A percentile compares a stretch with the other conserved stretches of the same genome.
These are phyloP conservation scores for Pyropia yezoensis DNA, from an alignment of 23 red algal genomes.

Conservation along the genomic window DNA sequence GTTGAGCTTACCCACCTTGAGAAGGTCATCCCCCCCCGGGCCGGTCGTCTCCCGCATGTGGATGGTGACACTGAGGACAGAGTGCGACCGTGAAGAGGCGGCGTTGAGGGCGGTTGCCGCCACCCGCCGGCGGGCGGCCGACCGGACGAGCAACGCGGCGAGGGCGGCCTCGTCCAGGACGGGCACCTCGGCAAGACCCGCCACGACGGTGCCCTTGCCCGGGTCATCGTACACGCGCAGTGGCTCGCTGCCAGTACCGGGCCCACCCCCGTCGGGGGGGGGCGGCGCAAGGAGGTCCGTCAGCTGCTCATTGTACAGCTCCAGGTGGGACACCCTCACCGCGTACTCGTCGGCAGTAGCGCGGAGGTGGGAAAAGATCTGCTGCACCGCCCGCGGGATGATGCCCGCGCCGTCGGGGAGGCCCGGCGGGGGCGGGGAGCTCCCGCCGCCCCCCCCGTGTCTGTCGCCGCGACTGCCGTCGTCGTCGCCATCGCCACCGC, in stretches of 20 bases:
- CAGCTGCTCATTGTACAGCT: slow-evolving; percentile 98
- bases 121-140: slow-evolving; percentile 58
- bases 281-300: slow-evolving; percentile 76
- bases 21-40: slow-evolving; percentile 89
- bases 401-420: slow-evolving; percentile 74
- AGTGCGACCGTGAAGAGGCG: slow-evolving; percentile 96
- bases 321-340: slow-evolving; percentile 84
- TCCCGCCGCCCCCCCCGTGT: too few species aligned
- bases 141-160: slow-evolving; percentile 75
- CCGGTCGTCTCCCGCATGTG: slow-evolving; percentile 83
- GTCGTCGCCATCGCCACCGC: not conserved
- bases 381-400: slow-evolving; percentile 75
- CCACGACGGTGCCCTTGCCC: slow-evolving; percentile 81
- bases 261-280: slow-evolving; percentile 13
- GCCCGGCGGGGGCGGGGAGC: not conserved
- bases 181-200: slow-evolving; percentile 80
- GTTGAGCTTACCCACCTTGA: slow-evolving; percentile 98
- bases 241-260: slow-evolving; percentile 4
- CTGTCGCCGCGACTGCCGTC: too few species aligned
- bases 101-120: slow-evolving; percentile 95
- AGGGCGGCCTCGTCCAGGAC: slow-evolving; percentile 79
- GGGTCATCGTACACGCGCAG: slow-evolving; percentile 90
- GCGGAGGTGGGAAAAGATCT: slow-evolving; percentile 88
- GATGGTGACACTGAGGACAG: slow-evolving; percentile 86
- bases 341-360: slow-evolving; percentile 66